phyloP scores from a whole-genome alignment of 1,284 basidiomycete species.

The Boletus subluridellus region DNA sequence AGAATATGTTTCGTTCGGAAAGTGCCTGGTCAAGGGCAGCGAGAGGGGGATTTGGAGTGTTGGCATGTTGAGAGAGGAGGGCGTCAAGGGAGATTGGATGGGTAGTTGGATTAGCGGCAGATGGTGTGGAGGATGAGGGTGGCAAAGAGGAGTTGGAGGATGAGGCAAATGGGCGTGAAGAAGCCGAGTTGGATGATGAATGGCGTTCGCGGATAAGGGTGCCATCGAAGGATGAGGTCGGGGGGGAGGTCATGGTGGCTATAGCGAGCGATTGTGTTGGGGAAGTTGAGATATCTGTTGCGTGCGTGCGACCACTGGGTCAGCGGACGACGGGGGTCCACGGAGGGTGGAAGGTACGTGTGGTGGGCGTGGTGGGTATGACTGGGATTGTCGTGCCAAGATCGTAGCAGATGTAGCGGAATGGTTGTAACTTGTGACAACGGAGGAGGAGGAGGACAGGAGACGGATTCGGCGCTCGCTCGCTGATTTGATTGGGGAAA shows the following conservation, averaged over 20 bases:
- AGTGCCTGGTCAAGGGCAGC: slow-evolving; percentile 73
- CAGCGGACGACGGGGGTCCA: neutral
- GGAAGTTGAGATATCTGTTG: neutral
- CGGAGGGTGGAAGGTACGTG: neutral
- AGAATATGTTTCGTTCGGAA: slow-evolving; percentile 72
- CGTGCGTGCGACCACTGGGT: neutral
- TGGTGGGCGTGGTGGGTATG: neutral
- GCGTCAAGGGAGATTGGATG: slow-evolving; percentile 51
- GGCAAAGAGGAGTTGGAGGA: slow-evolving; percentile 29
- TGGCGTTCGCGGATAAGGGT: slow-evolving; percentile 26
- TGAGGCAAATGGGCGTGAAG: slow-evolving; percentile 20
- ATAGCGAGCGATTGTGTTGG: neutral
- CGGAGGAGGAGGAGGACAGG: neutral
- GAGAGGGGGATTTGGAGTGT: slow-evolving; percentile 51
- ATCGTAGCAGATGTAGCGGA: neutral
- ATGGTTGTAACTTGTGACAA: neutral
- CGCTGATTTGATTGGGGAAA: neutral
- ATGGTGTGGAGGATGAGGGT: slow-evolving; percentile 28
- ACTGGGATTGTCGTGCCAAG: neutral
- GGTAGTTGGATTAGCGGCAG: slow-evolving; percentile 30
- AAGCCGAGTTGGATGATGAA: slow-evolving; percentile 26
- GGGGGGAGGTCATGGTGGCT: slow-evolving; percentile 18
- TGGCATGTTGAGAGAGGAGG: slow-evolving; percentile 52
- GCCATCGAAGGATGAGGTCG: slow-evolving; percentile 13
- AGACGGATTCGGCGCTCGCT: neutral